These are phyloP conservation scores for Lasiosphaeria miniovina DNA, from an alignment of 495 filamentous ascomycete species.

Conservation along the genomic window DNA sequence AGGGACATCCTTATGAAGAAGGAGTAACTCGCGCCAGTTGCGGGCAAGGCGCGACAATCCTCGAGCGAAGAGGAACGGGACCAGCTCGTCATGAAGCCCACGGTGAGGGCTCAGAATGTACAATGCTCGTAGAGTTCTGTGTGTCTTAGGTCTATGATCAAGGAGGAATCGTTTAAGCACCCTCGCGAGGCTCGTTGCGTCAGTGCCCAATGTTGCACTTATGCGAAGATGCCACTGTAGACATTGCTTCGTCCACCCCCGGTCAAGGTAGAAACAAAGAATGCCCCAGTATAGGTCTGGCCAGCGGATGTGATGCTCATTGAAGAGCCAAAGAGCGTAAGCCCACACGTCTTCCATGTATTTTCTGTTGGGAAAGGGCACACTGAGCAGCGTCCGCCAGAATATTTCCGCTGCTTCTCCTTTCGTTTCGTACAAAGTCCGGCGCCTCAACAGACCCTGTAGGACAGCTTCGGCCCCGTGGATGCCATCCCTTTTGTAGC, in stretches of 20 bases:
- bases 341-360: constrained; percentile 49
- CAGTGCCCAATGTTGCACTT: constrained; percentile 31
- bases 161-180: constrained; percentile 34
- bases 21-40: constrained; percentile 53
- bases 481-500: constrained; percentile 57
- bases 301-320: constrained; percentile 48
- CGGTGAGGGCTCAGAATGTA: constrained; percentile 51
- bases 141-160: constrained; percentile 16
- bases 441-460: constrained; percentile 32
- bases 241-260: constrained; percentile 28
- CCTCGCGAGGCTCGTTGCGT: constrained; percentile 24
- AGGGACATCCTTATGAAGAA: constrained; percentile 33
- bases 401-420: constrained; percentile 43
- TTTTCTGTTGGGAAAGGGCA: constrained; percentile 28
- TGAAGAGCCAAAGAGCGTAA: constrained; percentile 55
- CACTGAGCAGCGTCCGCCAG: constrained; percentile 57
- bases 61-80: constrained; percentile 53
- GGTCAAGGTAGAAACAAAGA: constrained; percentile 34
- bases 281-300: constrained; percentile 37
- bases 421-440: constrained; percentile 24
- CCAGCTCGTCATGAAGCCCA: constrained; percentile 57
- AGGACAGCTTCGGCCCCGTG: constrained; percentile 47
- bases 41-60: constrained; percentile 50
- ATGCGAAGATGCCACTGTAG: constrained; percentile 40
- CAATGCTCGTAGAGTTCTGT: constrained; percentile 38